Percentiles rank a stretch among this genome's conserved stretches.
Conservation (phyloP, 164 flowering plant genomes). For the Chimonanthus praecox region DNA sequence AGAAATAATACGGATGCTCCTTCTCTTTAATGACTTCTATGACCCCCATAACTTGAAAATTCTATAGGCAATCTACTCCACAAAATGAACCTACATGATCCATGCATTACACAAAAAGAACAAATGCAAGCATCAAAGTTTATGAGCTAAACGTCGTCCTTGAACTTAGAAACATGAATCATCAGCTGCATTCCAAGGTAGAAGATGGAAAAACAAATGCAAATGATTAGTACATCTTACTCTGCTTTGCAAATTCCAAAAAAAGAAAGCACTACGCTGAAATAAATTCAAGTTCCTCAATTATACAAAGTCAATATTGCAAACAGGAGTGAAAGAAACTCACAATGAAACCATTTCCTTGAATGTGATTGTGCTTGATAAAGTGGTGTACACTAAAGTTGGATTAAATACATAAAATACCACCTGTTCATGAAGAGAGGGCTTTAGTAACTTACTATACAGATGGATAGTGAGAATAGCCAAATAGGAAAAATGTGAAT, state of each 20-base stretch:
- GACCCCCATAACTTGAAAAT: background rate
- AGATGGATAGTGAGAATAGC: background rate
- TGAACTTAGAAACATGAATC: too few species aligned
- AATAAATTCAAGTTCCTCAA: background rate
- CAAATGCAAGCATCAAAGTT: background rate
- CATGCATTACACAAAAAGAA: background rate
- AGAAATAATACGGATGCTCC: background rate
- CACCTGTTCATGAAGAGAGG: conserved; percentile 36
- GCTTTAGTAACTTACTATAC: background rate
- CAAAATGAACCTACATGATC: background rate
- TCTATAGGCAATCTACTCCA: background rate
- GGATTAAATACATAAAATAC: conserved; percentile 74
- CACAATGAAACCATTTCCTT: conserved; percentile 50
- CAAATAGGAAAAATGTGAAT: background rate
- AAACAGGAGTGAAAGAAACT: conserved; percentile 22
- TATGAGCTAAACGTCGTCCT: too few species aligned
- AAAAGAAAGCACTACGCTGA: background rate
- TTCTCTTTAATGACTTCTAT: background rate
- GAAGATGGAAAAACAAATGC: too few species aligned
- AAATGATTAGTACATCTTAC: too few species aligned
- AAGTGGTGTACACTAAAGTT: conserved; percentile 48
- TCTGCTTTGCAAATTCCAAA: too few species aligned
- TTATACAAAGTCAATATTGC: background rate
- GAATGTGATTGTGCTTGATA: conserved; percentile 53
- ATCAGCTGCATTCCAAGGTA: too few species aligned